Conservation (phyloP, 441 rosid genomes). For the Adansonia madagascariensis region DNA sequence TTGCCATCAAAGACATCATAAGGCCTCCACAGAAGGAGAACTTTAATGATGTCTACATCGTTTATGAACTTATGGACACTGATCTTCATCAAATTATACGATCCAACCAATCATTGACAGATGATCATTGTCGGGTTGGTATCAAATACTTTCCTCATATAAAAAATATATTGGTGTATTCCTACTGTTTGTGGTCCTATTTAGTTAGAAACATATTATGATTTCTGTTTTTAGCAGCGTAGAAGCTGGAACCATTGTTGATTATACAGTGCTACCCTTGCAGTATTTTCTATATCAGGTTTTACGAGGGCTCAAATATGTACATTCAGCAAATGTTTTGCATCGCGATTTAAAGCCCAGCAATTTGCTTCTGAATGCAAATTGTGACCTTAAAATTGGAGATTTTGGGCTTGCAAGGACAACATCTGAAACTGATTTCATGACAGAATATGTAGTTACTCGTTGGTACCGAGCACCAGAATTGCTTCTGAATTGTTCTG, state of each 20-base stretch:
- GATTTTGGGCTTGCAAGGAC: conserved; percentile 98
- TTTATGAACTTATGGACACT: conserved; percentile 92
- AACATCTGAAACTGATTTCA: conserved; percentile 95
- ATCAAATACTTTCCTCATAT: conserved; percentile 22
- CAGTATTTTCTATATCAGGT: conserved; percentile 94
- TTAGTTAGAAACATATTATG: background rate
- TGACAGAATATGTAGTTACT: conserved; percentile 98
- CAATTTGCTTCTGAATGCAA: conserved; percentile 85
- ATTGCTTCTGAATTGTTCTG: conserved; percentile 90
- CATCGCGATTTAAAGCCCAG: conserved; percentile 97
- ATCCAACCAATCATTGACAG: conserved; percentile 71
- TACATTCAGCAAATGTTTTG: conserved; percentile 90
- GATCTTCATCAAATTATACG: conserved; percentile 91
- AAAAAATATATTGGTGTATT: conserved; percentile 14
- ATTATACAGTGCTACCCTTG: conserved; percentile 36
- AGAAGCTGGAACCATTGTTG: conserved; percentile 20
- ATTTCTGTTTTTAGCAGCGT: background rate
- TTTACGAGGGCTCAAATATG: conserved; percentile 88
- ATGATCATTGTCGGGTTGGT: conserved; percentile 91
- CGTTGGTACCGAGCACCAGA: conserved; percentile 99
- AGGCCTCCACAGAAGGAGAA: conserved; percentile 83
- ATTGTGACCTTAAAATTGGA: conserved; percentile 93
- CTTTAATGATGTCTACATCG: conserved; percentile 92
- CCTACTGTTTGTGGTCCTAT: background rate
- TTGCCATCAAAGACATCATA: conserved; percentile 86